Base-by-base conservation (phyloP, 1,284 basidiomycete genomes). In the Sanghuangporus weigelae region DNA sequence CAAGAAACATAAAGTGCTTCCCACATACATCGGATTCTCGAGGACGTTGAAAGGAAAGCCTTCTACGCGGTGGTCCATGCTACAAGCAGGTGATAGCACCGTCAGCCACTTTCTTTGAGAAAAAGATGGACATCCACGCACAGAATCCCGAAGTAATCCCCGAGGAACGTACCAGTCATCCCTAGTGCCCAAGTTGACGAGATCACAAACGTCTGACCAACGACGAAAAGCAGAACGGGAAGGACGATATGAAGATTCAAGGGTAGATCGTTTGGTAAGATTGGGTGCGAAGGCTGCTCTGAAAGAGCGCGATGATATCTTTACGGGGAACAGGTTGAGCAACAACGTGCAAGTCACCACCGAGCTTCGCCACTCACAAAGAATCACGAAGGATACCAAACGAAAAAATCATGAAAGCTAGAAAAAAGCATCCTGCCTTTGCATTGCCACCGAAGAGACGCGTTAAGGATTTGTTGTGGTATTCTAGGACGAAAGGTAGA, bases 61-160 rank as follows among this genome's bases (percentile, higher is more conserved):
- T 73, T 87, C 84, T 6, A 92, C 89, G 26, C 87, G 81, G 63
- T 90, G 82, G 72, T 95, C 88, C 95, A 98, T 97, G 61, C 62
- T 63, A 19, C 14, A 60, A 12, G 4, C 7, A 21, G 21, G 26
- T 26, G 12, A 2, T 4, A 40, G 2, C 38, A 57, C 3, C 6
- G 10, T 42, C 12, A 44, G 40, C 6, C 6, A 48, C 2, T 16
- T n/a, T 7, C 11, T 16, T 35, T 7, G 19, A 23, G 6, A 12
- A 10, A 38, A 31, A 7, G 21, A 38, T 8, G 21, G 10, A 58
- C 8, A 58, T 38, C 16, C 23, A 59, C 56, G 31, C 40, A 63
- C 62, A 98, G 80, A 70, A 98, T 98, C n/a, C 96, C 96, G 76
- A 98, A 99, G 78, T 98, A 98, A 78, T 98, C 96, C 5, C 96